phyloP scores from a whole-genome alignment of 2,329 filamentous ascomycete species.

The Emericellopsis cladophorae region DNA sequence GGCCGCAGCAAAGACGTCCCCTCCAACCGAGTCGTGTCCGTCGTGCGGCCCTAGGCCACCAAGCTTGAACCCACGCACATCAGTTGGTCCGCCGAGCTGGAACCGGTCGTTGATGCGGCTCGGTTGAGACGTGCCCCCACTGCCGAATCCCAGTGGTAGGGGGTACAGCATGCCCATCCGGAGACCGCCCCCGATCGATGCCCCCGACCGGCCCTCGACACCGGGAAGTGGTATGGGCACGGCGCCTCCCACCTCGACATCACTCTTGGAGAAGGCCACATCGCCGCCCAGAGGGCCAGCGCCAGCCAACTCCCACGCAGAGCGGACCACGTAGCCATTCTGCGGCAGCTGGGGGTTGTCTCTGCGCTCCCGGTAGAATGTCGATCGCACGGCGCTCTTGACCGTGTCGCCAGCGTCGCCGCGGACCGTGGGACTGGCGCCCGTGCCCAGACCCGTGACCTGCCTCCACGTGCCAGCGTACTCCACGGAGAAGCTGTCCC shows the following conservation, averaged over 20 bases:
- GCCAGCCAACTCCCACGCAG: slow-evolving; percentile 73
- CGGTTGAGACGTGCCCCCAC: slow-evolving; percentile 40
- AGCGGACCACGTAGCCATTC: slow-evolving; percentile 68
- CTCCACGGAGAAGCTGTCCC: slow-evolving; percentile 63
- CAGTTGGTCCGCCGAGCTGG: slow-evolving; percentile 84
- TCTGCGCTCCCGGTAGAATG: slow-evolving; percentile 66
- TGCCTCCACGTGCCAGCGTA: slow-evolving; percentile 83
- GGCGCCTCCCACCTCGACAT: slow-evolving; percentile 69
- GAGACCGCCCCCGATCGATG: slow-evolving; percentile 73
- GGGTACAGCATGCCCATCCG: slow-evolving; percentile 77
- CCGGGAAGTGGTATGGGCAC: slow-evolving; percentile 62
- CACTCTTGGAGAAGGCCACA: slow-evolving; percentile 88
- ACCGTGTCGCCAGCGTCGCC: slow-evolving; percentile 80
- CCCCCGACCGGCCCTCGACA: slow-evolving; percentile 54
- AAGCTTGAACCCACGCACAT: slow-evolving; percentile 86
- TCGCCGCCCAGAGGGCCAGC: slow-evolving; percentile 75
- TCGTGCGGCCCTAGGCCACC: slow-evolving; percentile 84
- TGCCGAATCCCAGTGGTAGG: slow-evolving; percentile 48
- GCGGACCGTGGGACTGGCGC: slow-evolving; percentile 70
- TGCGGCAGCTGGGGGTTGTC: slow-evolving; percentile 79
- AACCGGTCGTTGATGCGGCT: slow-evolving; percentile 92
- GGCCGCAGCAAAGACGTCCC: slow-evolving; percentile 83
- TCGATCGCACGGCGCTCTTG: slow-evolving; percentile 77
- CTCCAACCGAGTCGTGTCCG: slow-evolving; percentile 73
- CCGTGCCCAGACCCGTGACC: slow-evolving; percentile 62